These are phyloP conservation scores for Macrocybe gigantea DNA, from an alignment of 768 basidiomycete species.

Conservation along the genomic window DNA sequence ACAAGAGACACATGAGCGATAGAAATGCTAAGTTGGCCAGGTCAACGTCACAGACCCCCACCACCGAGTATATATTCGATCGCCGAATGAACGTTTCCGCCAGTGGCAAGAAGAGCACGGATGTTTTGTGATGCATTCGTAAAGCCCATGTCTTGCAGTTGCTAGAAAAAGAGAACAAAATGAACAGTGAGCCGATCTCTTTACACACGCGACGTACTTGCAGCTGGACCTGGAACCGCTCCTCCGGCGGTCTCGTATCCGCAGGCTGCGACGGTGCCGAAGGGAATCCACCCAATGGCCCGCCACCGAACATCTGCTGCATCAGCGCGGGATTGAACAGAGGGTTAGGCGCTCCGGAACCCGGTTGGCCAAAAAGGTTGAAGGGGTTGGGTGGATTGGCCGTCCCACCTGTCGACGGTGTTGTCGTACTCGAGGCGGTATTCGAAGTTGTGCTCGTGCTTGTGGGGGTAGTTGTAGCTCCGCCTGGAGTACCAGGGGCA, in stretches of 20 bases:
- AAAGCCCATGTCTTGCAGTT: constrained; percentile 95
- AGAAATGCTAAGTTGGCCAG: no score
- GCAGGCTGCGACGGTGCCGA: constrained; percentile 42
- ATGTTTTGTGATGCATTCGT: constrained; percentile 86
- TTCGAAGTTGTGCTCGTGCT: constrained; percentile 2
- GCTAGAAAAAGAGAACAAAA: constrained; percentile 35
- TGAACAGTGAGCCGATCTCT: neutral
- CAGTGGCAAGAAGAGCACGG: constrained; percentile 83
- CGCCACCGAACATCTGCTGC: constrained; percentile 35
- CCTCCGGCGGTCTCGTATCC: constrained; percentile 78
- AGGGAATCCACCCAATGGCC: constrained; percentile 19
- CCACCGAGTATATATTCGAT: constrained; percentile 90
- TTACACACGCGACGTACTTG: constrained; percentile 41
- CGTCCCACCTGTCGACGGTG: constrained; percentile 19
- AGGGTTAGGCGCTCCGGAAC: constrained; percentile 12
- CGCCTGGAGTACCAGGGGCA: constrained; percentile 45
- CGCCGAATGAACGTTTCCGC: constrained; percentile 88
- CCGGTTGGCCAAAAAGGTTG: constrained; percentile 14
- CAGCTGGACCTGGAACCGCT: constrained; percentile 84
- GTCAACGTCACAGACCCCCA: constrained; percentile 48
- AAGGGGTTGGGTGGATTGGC: constrained; percentile 16
- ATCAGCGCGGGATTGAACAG: constrained; percentile 25
- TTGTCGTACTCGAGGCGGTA: constrained; percentile 16
- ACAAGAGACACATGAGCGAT: no score
- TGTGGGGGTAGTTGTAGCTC: no score